Evolutionary conservation across 768 basidiomycete genomes (phyloP).

Genomic region (Lentinula boryana): DNA sequence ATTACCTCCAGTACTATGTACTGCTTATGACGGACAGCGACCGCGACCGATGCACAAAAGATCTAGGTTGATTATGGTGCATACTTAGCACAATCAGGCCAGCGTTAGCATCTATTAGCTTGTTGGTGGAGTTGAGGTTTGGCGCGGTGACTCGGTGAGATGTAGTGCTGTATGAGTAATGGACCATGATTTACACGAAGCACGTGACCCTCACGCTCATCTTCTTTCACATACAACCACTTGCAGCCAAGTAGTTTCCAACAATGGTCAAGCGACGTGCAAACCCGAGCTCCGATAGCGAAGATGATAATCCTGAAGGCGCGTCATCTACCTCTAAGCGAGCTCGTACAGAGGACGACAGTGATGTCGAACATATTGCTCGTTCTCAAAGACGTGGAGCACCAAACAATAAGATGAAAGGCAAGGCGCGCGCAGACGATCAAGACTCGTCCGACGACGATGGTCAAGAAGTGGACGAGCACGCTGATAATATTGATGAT

Average conservation of each 20-base stretch:
- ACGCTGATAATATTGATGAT: conserved; percentile 49
- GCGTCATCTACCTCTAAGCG: conserved; percentile 36
- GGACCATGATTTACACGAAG: background rate
- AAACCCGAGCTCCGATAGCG: conserved; percentile 28
- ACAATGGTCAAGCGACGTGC: conserved; percentile 55
- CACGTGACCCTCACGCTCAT: background rate
- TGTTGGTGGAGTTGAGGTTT: too few relatives aligned
- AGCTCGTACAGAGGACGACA: conserved; percentile 25
- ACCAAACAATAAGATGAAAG: conserved; percentile 15
- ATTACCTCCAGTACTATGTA: too few relatives aligned
- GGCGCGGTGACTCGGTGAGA: too few relatives aligned
- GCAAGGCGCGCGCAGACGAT: conserved; percentile 14
- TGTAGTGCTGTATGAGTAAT: too few relatives aligned
- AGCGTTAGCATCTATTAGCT: too few relatives aligned
- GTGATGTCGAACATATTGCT: background rate
- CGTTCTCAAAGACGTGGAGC: background rate
- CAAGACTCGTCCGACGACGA: conserved; percentile 5
- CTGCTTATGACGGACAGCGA: too few relatives aligned
- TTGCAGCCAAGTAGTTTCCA: too few relatives aligned
- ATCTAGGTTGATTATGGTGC: too few relatives aligned
- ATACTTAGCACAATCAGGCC: too few relatives aligned
- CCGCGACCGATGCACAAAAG: too few relatives aligned
- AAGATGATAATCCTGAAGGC: conserved; percentile 26
- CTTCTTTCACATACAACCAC: background rate
- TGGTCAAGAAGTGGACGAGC: conserved; percentile 17